These are phyloP conservation scores for Lepidium didymum DNA, from an alignment of 345 rosid species.

Conservation along the genomic window DNA sequence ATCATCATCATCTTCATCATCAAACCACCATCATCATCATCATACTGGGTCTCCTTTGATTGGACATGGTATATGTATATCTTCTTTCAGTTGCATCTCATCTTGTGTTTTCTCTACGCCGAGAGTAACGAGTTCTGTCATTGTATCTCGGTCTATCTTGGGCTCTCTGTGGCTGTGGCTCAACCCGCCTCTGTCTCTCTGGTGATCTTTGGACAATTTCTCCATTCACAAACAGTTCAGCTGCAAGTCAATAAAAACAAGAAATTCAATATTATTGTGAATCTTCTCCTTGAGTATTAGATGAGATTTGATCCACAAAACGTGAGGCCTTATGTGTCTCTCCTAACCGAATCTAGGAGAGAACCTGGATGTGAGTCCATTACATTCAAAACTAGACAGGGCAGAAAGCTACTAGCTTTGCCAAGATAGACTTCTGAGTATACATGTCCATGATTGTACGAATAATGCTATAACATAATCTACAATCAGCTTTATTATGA, in stretches of 20 bases:
- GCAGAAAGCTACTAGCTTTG: not conserved
- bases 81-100: constrained; percentile 25
- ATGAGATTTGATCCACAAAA: not conserved
- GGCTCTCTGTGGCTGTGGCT: constrained; percentile 91
- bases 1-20: not conserved
- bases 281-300: not conserved
- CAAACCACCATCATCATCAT: not conserved
- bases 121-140: constrained; percentile 80
- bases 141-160: constrained; percentile 97
- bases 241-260: constrained; percentile 40
- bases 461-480: not conserved
- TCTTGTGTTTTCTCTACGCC: constrained; percentile 70
- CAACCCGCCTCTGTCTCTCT: constrained; percentile 89
- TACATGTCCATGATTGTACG: not conserved
- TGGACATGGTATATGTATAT: not conserved
- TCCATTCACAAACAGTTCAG: constrained; percentile 87
- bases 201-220: constrained; percentile 93
- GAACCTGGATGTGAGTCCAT: constrained; percentile 30
- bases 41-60: not conserved
- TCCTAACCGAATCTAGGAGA: constrained; percentile 1
- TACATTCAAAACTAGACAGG: constrained; percentile 22
- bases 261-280: not conserved
- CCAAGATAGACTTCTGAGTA: not conserved
- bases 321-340: not conserved
- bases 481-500: not conserved